Evolutionary conservation across 345 rosid genomes (phyloP).

Genomic region (Pistacia vera): DNA sequence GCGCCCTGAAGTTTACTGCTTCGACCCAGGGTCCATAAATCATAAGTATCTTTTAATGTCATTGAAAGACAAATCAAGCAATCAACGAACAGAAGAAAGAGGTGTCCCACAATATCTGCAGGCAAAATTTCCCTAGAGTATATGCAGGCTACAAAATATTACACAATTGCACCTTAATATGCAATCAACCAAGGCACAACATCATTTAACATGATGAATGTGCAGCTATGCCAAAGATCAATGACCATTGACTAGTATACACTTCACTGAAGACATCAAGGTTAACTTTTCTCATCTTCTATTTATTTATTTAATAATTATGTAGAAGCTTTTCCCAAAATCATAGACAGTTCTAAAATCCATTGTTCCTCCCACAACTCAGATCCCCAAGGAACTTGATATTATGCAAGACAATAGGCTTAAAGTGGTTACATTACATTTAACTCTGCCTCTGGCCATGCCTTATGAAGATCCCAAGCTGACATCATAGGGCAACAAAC

Average conservation of each 20-base stretch:
- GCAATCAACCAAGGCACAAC: conserved; percentile 4
- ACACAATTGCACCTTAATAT: background rate
- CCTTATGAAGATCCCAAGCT: conserved; percentile 98
- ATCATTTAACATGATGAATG: background rate
- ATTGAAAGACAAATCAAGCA: background rate
- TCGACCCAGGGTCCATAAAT: background rate
- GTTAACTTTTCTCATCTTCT: background rate
- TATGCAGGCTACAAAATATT: background rate
- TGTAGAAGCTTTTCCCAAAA: background rate
- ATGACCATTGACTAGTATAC: background rate
- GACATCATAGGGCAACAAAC: conserved; percentile 97
- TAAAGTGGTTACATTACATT: conserved; percentile 46
- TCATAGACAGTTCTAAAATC: background rate
- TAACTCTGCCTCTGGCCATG: conserved; percentile 94
- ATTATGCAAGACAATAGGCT: conserved; percentile 2
- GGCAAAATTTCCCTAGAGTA: background rate
- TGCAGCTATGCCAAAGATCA: background rate
- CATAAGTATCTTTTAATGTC: background rate
- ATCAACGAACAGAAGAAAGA: background rate
- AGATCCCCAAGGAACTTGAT: conserved; percentile 3
- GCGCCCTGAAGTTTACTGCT: background rate
- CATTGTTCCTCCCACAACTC: background rate
- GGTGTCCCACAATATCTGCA: background rate
- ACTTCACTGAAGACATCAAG: background rate
- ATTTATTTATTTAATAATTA: background rate